Conservation (phyloP, 2,329 filamentous ascomycete species). For the Trichoderma semiorbis region DNA sequence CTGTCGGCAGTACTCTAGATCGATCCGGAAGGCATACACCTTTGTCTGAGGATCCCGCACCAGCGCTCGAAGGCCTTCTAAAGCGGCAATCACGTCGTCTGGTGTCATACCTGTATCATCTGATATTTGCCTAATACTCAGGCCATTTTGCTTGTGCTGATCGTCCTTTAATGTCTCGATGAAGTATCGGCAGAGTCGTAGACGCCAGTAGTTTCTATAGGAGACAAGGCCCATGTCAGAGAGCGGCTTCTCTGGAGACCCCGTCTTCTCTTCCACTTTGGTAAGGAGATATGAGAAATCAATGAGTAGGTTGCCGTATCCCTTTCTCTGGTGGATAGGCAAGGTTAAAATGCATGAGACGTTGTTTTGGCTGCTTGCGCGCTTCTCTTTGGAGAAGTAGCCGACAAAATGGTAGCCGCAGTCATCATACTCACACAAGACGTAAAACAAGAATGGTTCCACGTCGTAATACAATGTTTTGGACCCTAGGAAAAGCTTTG, state of each 20-base stretch:
- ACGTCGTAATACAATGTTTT: constrained; percentile 99
- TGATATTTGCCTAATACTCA: constrained; percentile 68
- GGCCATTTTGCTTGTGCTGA: constrained; percentile 41
- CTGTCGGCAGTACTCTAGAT: constrained; percentile 78
- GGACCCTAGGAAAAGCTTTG: constrained; percentile 95
- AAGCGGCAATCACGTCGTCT: constrained; percentile 90
- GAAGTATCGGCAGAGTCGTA: constrained; percentile 82
- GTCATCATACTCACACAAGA: constrained; percentile 91
- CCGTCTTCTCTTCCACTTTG: constrained; percentile 86
- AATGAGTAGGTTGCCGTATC: constrained; percentile 93
- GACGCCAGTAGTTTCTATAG: constrained; percentile 95
- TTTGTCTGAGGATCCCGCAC: constrained; percentile 86
- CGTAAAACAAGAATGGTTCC: constrained; percentile 94
- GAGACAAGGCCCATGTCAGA: constrained; percentile 98
- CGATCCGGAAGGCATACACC: constrained; percentile 83
- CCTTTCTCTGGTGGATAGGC: constrained; percentile 94
- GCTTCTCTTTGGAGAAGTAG: constrained; percentile 99
- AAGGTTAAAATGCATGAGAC: constrained; percentile 96
- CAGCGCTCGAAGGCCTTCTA: constrained; percentile 85
- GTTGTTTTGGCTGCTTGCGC: constrained; percentile 91
- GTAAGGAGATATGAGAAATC: constrained; percentile 98
- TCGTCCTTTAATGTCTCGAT: constrained; percentile 44
- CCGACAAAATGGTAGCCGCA: constrained; percentile 94
- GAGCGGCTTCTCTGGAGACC: constrained; percentile 93
- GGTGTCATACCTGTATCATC: constrained; percentile 91